Evolutionary conservation across 1,284 basidiomycete genomes (phyloP), one percentile per base, ranked within the genome.

Genomic region (Ceratobasidium sp.): DNA sequence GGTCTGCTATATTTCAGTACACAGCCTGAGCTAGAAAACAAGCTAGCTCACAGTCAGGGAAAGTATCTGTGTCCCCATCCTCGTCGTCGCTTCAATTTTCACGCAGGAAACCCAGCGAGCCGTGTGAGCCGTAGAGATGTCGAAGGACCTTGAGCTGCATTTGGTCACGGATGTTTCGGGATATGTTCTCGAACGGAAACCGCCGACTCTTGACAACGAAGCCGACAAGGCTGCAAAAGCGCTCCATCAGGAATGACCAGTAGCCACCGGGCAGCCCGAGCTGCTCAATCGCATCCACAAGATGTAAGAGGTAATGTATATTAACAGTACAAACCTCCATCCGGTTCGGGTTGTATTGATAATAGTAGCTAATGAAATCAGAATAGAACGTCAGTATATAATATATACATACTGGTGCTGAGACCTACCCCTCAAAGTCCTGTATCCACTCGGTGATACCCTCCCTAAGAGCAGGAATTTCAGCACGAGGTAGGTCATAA

Each of bases 231-330:
- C 82, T 81, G 78, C 84, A 85, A 61, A 79, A 82, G 4, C 81
- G 80, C 71, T 85, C 84, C 82, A 84, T 88, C 0, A 85, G 83
- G 75, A 86, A 88, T 0, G 86, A 85, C 87, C 87, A 89, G 69
- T 86, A 86, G 12, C 81, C 81, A 87, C 87, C 88, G 1, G 87
- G 85, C 4, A 86, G 87, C 0, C 87, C 86, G 4, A 77, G 80
- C 3, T 71, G 76, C 58, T 82, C 76, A 51, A 87, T 87, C 56
- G 81, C 81, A 46, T 83, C 82, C 0, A 84, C 84, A 66, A 87
- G 83, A 78, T 88, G 87, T 3, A 88, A 82, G 0, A 88, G 83
- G 0, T 83, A 81, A 80, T 89, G 88, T 12, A 89, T 81, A 0
- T 86, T 87, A 0, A 87, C 28, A 0, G 86, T 84, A 78, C 87